phyloP scores from a whole-genome alignment of 805 yeast species.

The Maudiozyma turicensis region DNA sequence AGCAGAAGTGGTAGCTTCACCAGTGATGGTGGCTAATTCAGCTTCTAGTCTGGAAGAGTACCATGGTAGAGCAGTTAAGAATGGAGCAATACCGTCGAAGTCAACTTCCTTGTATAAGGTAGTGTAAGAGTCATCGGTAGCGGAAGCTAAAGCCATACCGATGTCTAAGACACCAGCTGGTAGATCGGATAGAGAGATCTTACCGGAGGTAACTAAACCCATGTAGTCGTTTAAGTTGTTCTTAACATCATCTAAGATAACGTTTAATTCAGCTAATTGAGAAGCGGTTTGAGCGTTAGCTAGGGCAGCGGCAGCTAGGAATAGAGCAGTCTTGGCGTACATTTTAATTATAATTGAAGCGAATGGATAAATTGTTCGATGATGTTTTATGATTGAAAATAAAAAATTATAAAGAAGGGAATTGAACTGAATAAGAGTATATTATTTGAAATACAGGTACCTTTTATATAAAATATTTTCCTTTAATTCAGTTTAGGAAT shows the following conservation, averaged over 20 bases:
- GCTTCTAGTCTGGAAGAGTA: slow-evolving; percentile 23
- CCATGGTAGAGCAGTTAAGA: slow-evolving; percentile 30
- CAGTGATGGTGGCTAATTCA: slow-evolving; percentile 7
- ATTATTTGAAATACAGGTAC: background rate
- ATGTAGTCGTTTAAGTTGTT: slow-evolving; percentile 12
- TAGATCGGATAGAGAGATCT: slow-evolving; percentile 7
- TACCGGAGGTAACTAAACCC: slow-evolving; percentile 8
- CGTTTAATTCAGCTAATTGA: slow-evolving; percentile 16
- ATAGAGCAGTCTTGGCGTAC: slow-evolving; percentile 12
- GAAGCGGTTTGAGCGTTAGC: slow-evolving; percentile 13
- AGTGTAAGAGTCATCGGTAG: slow-evolving; percentile 28
- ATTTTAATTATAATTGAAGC: slow-evolving; percentile 6
- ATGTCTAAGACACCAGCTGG: slow-evolving; percentile 19
- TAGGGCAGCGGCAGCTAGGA: slow-evolving; percentile 15
- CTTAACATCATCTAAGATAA: slow-evolving; percentile 15
- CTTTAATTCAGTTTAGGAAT: too few species aligned
- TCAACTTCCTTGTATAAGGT: slow-evolving; percentile 25
- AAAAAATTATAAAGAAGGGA: background rate
- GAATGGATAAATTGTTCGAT: slow-evolving; percentile 6
- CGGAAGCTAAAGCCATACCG: slow-evolving; percentile 20
- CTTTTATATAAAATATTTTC: background rate
- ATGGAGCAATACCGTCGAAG: slow-evolving; percentile 16
- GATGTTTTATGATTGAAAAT: background rate
- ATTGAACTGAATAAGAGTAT: background rate
- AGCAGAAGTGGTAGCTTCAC: slow-evolving; percentile 3